Evolutionary conservation across 2,329 filamentous ascomycete genomes (phyloP).

Genomic region (Myriosclerotinia scirpicola): DNA sequence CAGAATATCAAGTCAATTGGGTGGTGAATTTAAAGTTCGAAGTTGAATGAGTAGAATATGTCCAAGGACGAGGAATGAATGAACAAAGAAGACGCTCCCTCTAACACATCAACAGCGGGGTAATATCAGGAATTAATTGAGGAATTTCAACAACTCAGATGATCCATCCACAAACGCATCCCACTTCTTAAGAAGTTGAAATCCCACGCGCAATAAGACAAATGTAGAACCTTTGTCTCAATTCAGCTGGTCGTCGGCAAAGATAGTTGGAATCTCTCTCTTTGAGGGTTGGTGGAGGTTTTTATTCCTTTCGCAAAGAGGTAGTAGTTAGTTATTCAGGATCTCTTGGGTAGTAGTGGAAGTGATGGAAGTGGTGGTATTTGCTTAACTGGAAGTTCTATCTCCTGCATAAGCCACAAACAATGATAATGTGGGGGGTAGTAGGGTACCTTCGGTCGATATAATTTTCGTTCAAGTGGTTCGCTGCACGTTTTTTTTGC

Average conservation of each 20-base stretch:
- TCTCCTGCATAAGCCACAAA: slow-evolving; percentile 24
- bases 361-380: background rate
- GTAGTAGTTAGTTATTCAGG: slow-evolving; percentile 1
- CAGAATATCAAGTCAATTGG: slow-evolving; percentile 4
- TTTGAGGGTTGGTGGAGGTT: slow-evolving; percentile 12
- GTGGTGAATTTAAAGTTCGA: background rate
- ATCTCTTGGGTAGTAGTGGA: slow-evolving; percentile 5
- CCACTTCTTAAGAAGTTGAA: slow-evolving; percentile 4
- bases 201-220: slow-evolving; percentile 21
- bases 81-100: slow-evolving; percentile 8
- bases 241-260: slow-evolving; percentile 29
- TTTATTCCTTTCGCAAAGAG: slow-evolving; percentile 18
- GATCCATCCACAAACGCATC: slow-evolving; percentile 20
- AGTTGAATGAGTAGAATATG: background rate
- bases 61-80: background rate
- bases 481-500: slow-evolving; percentile 15
- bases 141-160: slow-evolving; percentile 8
- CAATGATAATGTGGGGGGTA: slow-evolving; percentile 9
- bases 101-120: slow-evolving; percentile 20
- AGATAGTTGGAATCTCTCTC: background rate
- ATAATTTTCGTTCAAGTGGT: slow-evolving; percentile 4
- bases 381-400: slow-evolving; percentile 20
- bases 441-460: slow-evolving; percentile 7
- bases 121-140: slow-evolving; percentile 10
- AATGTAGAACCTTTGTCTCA: slow-evolving; percentile 30